Evolutionary conservation across 495 filamentous ascomycete genomes (phyloP).

Genomic region (Pyrenopolyporus hunteri): DNA sequence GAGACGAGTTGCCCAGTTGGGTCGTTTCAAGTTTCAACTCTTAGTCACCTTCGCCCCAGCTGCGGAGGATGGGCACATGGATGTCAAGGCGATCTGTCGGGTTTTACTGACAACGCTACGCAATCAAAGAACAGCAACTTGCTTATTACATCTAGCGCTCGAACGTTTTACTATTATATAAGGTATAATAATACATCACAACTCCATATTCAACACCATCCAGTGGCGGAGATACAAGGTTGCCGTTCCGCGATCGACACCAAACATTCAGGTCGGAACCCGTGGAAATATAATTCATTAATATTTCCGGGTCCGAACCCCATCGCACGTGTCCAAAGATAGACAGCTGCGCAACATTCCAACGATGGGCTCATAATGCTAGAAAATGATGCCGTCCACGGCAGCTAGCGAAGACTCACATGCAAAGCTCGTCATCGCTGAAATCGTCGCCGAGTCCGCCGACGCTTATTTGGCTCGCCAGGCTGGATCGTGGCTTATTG

Average conservation of each 20-base stretch:
- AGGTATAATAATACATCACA: too few relatives aligned
- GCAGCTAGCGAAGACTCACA: slow-evolving; percentile 24
- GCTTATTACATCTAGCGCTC: too few relatives aligned
- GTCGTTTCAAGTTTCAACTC: slow-evolving; percentile 32
- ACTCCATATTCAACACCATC: too few relatives aligned
- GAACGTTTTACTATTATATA: background rate
- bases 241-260: background rate
- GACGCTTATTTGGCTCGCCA: slow-evolving; percentile 15
- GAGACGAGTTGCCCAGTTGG: slow-evolving; percentile 26
- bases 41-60: background rate
- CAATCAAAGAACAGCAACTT: too few relatives aligned
- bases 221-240: background rate
- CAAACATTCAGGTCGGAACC: too few relatives aligned
- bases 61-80: slow-evolving; percentile 28
- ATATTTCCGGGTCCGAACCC: slow-evolving; percentile 3
- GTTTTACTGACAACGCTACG: too few relatives aligned
- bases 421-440: slow-evolving; percentile 51
- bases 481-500: slow-evolving; percentile 18
- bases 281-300: slow-evolving; percentile 6
- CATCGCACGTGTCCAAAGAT: slow-evolving; percentile 6
- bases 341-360: background rate
- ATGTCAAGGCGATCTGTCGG: background rate
- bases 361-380: background rate
- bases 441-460: slow-evolving; percentile 18
- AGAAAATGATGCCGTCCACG: background rate